Conservation (phyloP, 140 eudicot genomes). For the Senecio squalidus region DNA sequence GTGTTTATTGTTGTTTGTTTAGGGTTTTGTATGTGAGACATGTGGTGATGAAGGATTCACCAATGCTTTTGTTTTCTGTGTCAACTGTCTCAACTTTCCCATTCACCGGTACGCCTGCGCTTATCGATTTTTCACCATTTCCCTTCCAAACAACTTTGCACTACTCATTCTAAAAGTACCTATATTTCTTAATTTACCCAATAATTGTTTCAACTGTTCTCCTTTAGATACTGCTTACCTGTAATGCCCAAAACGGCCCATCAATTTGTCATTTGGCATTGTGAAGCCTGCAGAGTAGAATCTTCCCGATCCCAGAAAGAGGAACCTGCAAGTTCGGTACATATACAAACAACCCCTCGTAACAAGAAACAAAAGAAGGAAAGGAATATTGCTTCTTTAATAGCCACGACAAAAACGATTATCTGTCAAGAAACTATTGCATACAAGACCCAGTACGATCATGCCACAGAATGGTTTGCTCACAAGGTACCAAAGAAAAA, state of each 20-base stretch:
- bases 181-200: no score
- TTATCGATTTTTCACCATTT: no score
- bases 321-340: neutral
- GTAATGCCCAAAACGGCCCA: constrained; percentile 7
- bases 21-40: constrained; percentile 29
- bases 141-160: no score
- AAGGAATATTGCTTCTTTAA: constrained; percentile 7
- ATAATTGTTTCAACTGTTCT: no score
- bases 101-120: constrained; percentile 44
- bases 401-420: constrained; percentile 6
- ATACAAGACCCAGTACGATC: neutral
- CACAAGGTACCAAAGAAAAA: neutral
- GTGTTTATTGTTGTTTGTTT: neutral
- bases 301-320: constrained; percentile 7
- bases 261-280: constrained; percentile 16
- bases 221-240: constrained; percentile 27
- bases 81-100: constrained; percentile 31
- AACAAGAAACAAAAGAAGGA: constrained; percentile 3
- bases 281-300: constrained; percentile 18
- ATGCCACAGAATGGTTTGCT: neutral
- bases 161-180: no score
- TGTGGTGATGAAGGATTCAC: constrained; percentile 49
- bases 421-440: neutral
- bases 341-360: neutral
- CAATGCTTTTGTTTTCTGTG: constrained; percentile 42